These are phyloP conservation scores for Boletus sensibilis DNA, from an alignment of 768 basidiomycete genomes.

Conservation along the genomic window DNA sequence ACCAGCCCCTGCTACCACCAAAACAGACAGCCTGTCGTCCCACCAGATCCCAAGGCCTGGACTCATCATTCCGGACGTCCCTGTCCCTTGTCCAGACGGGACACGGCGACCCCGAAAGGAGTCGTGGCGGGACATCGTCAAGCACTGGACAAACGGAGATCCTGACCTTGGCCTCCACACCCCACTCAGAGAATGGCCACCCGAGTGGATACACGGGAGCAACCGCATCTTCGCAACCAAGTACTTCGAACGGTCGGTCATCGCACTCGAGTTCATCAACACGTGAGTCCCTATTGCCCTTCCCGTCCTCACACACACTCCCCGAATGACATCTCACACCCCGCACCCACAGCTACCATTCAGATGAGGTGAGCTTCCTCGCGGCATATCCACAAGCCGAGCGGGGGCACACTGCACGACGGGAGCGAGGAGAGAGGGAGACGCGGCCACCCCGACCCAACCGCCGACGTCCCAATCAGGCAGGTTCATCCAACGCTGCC, in stretches of 20 bases:
- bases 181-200: background rate
- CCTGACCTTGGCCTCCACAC: background rate
- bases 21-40: too few species aligned
- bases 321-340: too few species aligned
- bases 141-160: background rate
- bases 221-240: background rate
- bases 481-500: background rate
- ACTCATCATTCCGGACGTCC: too few species aligned
- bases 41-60: too few species aligned
- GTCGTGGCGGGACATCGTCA: background rate
- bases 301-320: too few species aligned
- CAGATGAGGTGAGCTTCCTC: background rate
- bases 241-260: background rate
- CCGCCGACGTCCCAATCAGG: background rate
- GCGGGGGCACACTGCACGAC: background rate
- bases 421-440: background rate
- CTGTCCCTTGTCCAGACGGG: too few species aligned
- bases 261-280: background rate
- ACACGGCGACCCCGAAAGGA: too few species aligned
- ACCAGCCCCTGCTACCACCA: too few species aligned
- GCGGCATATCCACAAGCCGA: background rate
- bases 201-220: background rate
- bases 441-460: background rate
- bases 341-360: too few species aligned
- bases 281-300: background rate